phyloP scores from a whole-genome alignment of 1,284 basidiomycete genomes.

The Rhodotorula sp. region DNA sequence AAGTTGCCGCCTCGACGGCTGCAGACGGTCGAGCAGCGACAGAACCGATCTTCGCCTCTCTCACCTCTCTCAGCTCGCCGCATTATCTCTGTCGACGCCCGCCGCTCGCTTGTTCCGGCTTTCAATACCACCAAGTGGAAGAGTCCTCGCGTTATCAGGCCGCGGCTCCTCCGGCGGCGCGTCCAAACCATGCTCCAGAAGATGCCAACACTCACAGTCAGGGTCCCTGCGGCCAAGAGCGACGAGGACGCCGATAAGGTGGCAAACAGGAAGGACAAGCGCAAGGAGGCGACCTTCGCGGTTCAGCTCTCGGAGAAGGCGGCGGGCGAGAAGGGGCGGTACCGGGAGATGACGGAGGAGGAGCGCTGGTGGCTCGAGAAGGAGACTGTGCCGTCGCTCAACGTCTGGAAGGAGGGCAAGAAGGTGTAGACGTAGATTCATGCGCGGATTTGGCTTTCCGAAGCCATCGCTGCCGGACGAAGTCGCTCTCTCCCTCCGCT shows the following conservation, averaged over 20 bases:
- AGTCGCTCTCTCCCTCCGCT: background rate
- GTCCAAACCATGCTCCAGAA: constrained; percentile 29
- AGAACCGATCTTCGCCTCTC: too few species aligned
- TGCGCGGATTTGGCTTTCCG: too few species aligned
- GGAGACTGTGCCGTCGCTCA: background rate
- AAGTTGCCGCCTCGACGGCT: constrained; percentile 24
- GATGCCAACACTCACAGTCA: constrained; percentile 16
- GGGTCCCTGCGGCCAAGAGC: background rate
- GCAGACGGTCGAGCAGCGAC: constrained; percentile 1
- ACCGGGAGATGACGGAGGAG: constrained; percentile 3
- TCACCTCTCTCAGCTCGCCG: too few species aligned
- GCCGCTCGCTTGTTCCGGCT: constrained; percentile 7
- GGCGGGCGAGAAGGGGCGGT: constrained; percentile 8
- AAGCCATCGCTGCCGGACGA: too few species aligned
- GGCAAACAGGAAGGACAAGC: background rate
- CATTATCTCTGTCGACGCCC: background rate
- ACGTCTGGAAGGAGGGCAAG: background rate
- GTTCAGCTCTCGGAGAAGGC: constrained; percentile 6
- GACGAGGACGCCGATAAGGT: background rate
- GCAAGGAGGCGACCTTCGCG: background rate
- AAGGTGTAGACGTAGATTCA: background rate
- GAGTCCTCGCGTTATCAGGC: constrained; percentile 31
- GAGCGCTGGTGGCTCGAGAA: constrained; percentile 15
- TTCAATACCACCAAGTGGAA: constrained; percentile 28
- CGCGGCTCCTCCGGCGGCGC: constrained; percentile 35